A percentile compares a stretch with the other conserved stretches of the same genome.
Conservation (phyloP, 2,329 filamentous ascomycete genomes). For the Fusarium bulbicola region DNA sequence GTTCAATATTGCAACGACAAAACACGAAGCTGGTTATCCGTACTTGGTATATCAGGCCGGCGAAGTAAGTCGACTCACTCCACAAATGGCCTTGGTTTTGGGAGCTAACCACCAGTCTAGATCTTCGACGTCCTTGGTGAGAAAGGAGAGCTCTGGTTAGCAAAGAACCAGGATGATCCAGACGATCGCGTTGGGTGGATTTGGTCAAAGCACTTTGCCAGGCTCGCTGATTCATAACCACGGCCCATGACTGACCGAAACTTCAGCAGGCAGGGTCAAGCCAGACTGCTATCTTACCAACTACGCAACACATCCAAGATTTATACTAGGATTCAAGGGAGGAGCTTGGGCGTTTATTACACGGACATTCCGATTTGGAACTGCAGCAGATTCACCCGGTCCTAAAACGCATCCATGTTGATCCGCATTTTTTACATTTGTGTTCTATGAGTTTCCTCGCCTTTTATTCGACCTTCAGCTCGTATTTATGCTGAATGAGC, state of each 20-base stretch:
- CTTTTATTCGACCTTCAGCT: slow-evolving; percentile 16
- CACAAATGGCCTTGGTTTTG: background rate
- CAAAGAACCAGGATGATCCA: slow-evolving; percentile 94
- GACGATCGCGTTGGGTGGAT: slow-evolving; percentile 90
- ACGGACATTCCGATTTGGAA: slow-evolving; percentile 31
- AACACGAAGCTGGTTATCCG: slow-evolving; percentile 92
- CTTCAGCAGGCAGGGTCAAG: slow-evolving; percentile 26
- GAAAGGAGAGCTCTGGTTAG: slow-evolving; percentile 97
- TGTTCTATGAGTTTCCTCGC: slow-evolving; percentile 17
- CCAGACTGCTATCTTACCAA: slow-evolving; percentile 23
- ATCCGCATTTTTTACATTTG: slow-evolving; percentile 26
- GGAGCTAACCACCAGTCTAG: slow-evolving; percentile 47
- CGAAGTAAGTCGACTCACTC: slow-evolving; percentile 66
- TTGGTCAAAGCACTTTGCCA: slow-evolving; percentile 97
- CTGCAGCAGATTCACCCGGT: slow-evolving; percentile 25
- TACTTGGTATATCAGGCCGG: slow-evolving; percentile 96
- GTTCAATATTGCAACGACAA: slow-evolving; percentile 93
- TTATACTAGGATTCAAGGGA: slow-evolving; percentile 38
- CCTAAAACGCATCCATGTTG: slow-evolving; percentile 21
- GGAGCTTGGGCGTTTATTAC: slow-evolving; percentile 38
- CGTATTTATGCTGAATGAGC: slow-evolving; percentile 20
- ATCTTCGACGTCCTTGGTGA: slow-evolving; percentile 94
- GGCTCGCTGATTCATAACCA: slow-evolving; percentile 61
- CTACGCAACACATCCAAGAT: slow-evolving; percentile 38
- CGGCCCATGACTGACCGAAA: slow-evolving; percentile 11